Conservation (phyloP, 1,284 basidiomycete genomes). For the Cutaneotrichosporon sp. region DNA sequence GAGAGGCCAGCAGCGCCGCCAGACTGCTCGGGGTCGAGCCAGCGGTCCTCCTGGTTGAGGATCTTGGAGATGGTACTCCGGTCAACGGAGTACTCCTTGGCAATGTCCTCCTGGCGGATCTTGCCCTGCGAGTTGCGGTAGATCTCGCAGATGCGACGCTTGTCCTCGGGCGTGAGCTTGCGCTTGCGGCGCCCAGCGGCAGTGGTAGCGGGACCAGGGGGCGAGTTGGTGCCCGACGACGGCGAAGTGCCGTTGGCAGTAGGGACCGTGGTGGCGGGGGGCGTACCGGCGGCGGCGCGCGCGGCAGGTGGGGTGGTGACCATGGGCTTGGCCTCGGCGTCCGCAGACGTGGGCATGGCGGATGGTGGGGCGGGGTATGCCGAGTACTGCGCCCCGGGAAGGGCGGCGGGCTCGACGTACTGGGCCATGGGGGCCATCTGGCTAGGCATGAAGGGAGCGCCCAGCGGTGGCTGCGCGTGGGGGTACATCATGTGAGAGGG, state of each 20-base stretch:
- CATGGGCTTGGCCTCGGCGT: not conserved
- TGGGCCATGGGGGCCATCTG: conserved; percentile 10
- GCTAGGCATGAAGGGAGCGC: conserved; percentile 4
- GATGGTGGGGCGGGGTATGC: conserved; percentile 6
- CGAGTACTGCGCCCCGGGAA: conserved; percentile 9
- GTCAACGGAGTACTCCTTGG: conserved; percentile 31
- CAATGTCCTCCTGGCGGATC: conserved; percentile 31
- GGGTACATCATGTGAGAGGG: conserved; percentile 10
- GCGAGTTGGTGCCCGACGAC: conserved; percentile 11
- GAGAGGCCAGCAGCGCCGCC: conserved; percentile 17
- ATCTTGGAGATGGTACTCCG: conserved; percentile 31
- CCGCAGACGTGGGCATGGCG: not conserved
- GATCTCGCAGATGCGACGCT: conserved; percentile 29
- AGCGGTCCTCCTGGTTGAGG: conserved; percentile 29
- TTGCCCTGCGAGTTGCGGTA: conserved; percentile 30
- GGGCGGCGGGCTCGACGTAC: conserved; percentile 16
- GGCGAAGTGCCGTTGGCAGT: conserved; percentile 4
- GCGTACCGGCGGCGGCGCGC: not conserved
- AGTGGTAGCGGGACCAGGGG: conserved; percentile 4
- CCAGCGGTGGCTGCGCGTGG: conserved; percentile 10
- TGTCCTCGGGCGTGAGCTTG: conserved; percentile 31
- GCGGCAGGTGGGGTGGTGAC: not conserved
- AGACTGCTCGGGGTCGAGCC: conserved; percentile 24
- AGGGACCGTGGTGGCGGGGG: not conserved
- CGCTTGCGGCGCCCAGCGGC: conserved; percentile 26